A percentile compares a stretch with the other conserved stretches of the same genome.
Conservation (phyloP, 768 basidiomycete species). For the Boletales sp. region DNA sequence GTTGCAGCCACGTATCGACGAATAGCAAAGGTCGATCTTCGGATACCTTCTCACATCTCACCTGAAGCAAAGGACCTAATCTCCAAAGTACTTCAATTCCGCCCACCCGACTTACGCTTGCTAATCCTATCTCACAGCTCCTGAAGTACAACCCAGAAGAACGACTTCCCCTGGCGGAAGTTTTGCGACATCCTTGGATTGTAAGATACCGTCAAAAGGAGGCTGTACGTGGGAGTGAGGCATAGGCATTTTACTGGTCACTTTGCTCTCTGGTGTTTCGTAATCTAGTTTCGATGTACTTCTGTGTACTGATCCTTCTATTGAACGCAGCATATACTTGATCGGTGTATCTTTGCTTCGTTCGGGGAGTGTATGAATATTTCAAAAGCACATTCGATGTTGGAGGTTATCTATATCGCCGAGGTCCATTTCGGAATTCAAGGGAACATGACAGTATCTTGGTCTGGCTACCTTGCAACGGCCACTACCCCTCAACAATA, state of each 20-base stretch:
- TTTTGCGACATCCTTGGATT: constrained; percentile 86
- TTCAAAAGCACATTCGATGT: constrained; percentile 1
- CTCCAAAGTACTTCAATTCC: constrained; percentile 31
- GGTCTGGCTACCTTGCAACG: constrained; percentile 16
- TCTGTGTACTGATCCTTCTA: constrained; percentile 9
- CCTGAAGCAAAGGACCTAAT: constrained; percentile 47
- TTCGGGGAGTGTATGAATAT: too few relatives aligned
- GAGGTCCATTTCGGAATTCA: constrained; percentile 16
- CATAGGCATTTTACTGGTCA: constrained; percentile 4
- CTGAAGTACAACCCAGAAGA: constrained; percentile 78
- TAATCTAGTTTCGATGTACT: constrained; percentile 13
- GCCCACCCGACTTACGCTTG: constrained; percentile 6
- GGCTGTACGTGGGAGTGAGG: constrained; percentile 25
- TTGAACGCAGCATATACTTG: not conserved
- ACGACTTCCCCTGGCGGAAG: constrained; percentile 71
- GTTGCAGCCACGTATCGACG: constrained; percentile 79
- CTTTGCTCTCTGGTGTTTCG: not conserved
- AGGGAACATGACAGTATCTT: constrained; percentile 10
- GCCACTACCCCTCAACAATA: not conserved
- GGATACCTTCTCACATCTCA: constrained; percentile 38
- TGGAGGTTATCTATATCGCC: constrained; percentile 14
- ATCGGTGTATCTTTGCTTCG: too few relatives aligned
- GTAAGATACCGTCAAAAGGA: constrained; percentile 59
- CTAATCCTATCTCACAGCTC: constrained; percentile 47
- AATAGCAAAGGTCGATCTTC: constrained; percentile 83